phyloP scores from a whole-genome alignment of 306 rosid species.

The Glycine latifolia region DNA sequence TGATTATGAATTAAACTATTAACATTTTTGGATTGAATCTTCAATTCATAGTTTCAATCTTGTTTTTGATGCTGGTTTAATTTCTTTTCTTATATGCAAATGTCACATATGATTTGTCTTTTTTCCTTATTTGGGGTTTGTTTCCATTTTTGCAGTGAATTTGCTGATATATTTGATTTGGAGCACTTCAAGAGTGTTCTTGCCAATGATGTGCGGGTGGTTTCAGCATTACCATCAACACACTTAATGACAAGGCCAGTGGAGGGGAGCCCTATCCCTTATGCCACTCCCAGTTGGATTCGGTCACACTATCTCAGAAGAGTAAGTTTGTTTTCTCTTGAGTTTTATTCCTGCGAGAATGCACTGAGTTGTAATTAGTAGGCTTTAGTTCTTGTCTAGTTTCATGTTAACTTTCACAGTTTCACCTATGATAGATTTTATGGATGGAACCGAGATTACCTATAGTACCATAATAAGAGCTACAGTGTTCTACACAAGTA shows the following conservation, averaged over 20 bases:
- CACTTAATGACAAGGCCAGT: conserved; percentile 90
- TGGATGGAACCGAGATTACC: background rate
- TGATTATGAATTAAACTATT: no score
- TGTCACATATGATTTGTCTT: background rate
- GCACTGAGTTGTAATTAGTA: no score
- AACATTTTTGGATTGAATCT: no score
- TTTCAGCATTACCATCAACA: conserved; percentile 90
- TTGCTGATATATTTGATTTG: conserved; percentile 94
- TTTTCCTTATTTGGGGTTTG: conserved; percentile 33
- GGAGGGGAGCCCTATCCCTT: conserved; percentile 83
- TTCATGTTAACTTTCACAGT: background rate
- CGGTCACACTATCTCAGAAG: conserved; percentile 80
- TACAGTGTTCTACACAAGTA: background rate
- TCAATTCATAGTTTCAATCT: background rate
- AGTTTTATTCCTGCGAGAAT: no score
- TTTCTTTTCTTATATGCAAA: conserved; percentile 24
- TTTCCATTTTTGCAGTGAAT: conserved; percentile 72
- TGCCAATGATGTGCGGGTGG: conserved; percentile 74
- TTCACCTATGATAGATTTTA: background rate
- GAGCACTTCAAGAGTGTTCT: conserved; percentile 90
- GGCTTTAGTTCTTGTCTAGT: no score
- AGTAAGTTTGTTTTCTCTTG: conserved; percentile 51
- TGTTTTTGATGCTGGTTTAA: conserved; percentile 2
- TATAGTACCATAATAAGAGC: background rate
- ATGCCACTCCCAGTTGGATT: conserved; percentile 83